phyloP scores from a whole-genome alignment of 2,329 filamentous ascomycete genomes.

The Exophiala dermatitidis region DNA sequence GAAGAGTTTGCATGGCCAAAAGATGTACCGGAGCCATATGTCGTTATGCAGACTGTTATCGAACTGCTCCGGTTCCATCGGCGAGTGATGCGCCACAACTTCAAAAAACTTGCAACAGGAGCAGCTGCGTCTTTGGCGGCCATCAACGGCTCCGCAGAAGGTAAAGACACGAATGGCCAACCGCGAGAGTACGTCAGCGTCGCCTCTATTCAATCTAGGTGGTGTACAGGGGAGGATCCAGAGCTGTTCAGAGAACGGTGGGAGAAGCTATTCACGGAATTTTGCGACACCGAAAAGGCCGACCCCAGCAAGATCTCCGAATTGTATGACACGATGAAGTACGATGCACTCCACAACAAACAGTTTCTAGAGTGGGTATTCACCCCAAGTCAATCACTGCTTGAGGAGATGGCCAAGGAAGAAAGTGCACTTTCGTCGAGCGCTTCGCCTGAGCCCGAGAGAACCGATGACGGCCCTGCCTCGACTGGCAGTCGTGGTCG shows the following conservation, averaged over 20 bases:
- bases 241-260: conserved; percentile 92
- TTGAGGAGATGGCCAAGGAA: conserved; percentile 27
- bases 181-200: conserved; percentile 46
- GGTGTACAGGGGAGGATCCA: conserved; percentile 94
- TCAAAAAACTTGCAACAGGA: conserved; percentile 63
- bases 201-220: conserved; percentile 73
- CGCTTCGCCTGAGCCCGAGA: conserved; percentile 18
- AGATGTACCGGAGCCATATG: conserved; percentile 86
- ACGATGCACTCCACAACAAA: conserved; percentile 92
- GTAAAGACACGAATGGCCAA: conserved; percentile 19
- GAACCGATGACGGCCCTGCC: conserved; percentile 12
- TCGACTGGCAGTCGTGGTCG: conserved; percentile 8
- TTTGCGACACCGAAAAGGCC: conserved; percentile 93
- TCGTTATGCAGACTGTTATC: conserved; percentile 85
- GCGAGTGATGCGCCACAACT: conserved; percentile 91
- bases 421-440: conserved; percentile 18
- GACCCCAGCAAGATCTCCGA: conserved; percentile 98
- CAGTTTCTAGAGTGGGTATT: conserved; percentile 98
- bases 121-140: conserved; percentile 53
- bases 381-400: conserved; percentile 62
- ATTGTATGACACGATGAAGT: conserved; percentile 99
- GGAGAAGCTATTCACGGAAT: conserved; percentile 97
- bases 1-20: conserved; percentile 96
- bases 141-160: conserved; percentile 22
- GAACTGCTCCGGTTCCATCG: conserved; percentile 97